phyloP scores from a whole-genome alignment of 805 yeast genomes.

The Suhomyces emberorum region DNA sequence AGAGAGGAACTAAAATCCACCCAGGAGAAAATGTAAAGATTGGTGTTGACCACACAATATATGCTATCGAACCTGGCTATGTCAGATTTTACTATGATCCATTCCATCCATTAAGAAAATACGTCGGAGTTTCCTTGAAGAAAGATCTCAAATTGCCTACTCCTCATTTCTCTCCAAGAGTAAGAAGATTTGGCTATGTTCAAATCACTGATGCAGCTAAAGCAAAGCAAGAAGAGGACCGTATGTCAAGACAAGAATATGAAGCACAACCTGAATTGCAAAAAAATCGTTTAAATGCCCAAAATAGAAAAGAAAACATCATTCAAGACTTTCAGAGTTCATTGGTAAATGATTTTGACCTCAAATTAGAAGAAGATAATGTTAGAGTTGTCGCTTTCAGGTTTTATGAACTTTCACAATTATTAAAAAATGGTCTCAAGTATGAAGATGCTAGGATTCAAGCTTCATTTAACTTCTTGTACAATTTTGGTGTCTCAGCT shows the following conservation, averaged over 20 bases:
- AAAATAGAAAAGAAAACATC: conserved; percentile 31
- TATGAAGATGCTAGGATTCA: conserved; percentile 56
- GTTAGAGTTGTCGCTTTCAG: conserved; percentile 46
- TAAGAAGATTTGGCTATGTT: conserved; percentile 77
- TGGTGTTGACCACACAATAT: conserved; percentile 92
- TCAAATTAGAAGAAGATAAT: conserved; percentile 25
- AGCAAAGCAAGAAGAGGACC: conserved; percentile 57
- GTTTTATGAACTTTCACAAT: conserved; percentile 44
- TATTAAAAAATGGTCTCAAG: conserved; percentile 56
- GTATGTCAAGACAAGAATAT: conserved; percentile 65
- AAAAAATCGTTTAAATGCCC: conserved; percentile 39
- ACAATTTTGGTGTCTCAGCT: conserved; percentile 41
- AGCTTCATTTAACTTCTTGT: conserved; percentile 50
- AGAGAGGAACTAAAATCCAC: conserved; percentile 89
- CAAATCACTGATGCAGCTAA: conserved; percentile 47
- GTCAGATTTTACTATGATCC: conserved; percentile 92
- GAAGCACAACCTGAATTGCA: conserved; percentile 53
- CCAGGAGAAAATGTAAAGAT: conserved; percentile 92
- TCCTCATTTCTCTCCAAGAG: conserved; percentile 86
- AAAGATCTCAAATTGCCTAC: conserved; percentile 70
- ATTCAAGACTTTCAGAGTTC: conserved; percentile 14
- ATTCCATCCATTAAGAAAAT: conserved; percentile 89
- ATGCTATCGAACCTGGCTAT: conserved; percentile 87
- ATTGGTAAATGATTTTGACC: conserved; percentile 20
- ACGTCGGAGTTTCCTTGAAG: conserved; percentile 80